Evolutionary conservation across 225 moss, liverwort and hornwort species (phyloP), one percentile per base, ranked within the genome.

Genomic region (Pseudoscleropodium purum): DNA sequence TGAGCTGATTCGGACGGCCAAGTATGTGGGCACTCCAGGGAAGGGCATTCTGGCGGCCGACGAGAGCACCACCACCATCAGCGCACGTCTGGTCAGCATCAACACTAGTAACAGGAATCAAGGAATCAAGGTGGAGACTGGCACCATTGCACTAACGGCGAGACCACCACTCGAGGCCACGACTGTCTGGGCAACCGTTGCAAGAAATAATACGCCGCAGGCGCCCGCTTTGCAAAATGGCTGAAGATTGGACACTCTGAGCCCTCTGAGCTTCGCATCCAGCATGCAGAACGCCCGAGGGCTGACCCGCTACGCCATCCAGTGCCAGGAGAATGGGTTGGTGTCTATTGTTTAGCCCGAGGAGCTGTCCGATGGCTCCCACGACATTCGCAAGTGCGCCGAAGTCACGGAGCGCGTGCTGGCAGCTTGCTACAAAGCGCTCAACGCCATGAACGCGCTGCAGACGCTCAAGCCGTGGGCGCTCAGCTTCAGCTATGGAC

Each of bases 391-490:
- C 41, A 94, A 94, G 57, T 94, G 94, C 67, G 94, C 94, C 10
- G 93, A 94, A 52, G 94, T 94, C 34, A 94, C 94, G 25, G 94
- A 94, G 78, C 92, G 94, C 11, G 91, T 94, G 27, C 87, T 94
- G 36, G 93, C 94, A 6, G 94, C 94, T 9, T 94, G 94, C 78
- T 94, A 94, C 85, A 94, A 94, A 41, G 94, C 94, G 1, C 89
- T 94, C 30, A 94, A 94, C 41, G 94, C 94, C 74, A 94, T 94
- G 93, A 94, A 94, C 51, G 88, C 90, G 10, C 91, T 94, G 47
- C 94, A 93, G 54, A 94, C 94, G 14, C 82, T 94, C 12, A 94
- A 94, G 81, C 94, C 94, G 6, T 94, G 94, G 94, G 93, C 94
- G 37, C 87, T 94, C 26, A 94, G 90, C 90, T 94, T 94, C 68